Base-by-base conservation (phyloP, 768 basidiomycete genomes). In the Crassisporium funariophilum region DNA sequence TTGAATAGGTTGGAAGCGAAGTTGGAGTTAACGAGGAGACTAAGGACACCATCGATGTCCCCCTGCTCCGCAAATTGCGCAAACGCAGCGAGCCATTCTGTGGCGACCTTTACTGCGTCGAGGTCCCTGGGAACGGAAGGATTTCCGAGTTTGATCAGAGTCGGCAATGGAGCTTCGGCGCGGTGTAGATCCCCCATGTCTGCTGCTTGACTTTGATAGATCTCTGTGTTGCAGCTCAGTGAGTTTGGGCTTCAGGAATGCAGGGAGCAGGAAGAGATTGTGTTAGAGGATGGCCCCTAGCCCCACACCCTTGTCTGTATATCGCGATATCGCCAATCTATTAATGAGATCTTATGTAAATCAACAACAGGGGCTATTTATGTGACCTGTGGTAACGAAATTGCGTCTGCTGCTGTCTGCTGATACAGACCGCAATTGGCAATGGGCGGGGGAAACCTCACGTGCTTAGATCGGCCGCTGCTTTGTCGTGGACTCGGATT, bases 1-100 rank as follows among this genome's bases (percentile, higher is more conserved):
- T 55, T 41, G 44, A 61, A 56, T 16, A 55, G 36, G 20, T 52
- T 50, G 10, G 57, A 55, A 17, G 37, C 24, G 45, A 61, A 65
- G 20, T 55, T 44, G 42, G 71, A 71, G 1, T 61, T 54, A 51
- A 69, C 45, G 36, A 76, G 58, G 10, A 72, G 57, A 6, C 56
- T 55, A n/a, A 69, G 47, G 27, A 79, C 57, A 11, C 62, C 62
- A 17, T 65, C 57, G 13, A 67, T 63, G 33, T 74, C 62, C 44
- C 64, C 63, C 15, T 62, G 52, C 40, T 64, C 57, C 12, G 72
- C 57, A 23, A 60, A 62, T 41, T 61, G 54, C 10, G 56, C 23
- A 54, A 81, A 76, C 5, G 62, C 55, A n/a, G 54, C 31, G 43
- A 78, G 65, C 79, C 79, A 81, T 33, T 54, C 58, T 10, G 59